phyloP scores from a whole-genome alignment of 768 basidiomycete genomes.

The Tubosaeta brunneosetosa region DNA sequence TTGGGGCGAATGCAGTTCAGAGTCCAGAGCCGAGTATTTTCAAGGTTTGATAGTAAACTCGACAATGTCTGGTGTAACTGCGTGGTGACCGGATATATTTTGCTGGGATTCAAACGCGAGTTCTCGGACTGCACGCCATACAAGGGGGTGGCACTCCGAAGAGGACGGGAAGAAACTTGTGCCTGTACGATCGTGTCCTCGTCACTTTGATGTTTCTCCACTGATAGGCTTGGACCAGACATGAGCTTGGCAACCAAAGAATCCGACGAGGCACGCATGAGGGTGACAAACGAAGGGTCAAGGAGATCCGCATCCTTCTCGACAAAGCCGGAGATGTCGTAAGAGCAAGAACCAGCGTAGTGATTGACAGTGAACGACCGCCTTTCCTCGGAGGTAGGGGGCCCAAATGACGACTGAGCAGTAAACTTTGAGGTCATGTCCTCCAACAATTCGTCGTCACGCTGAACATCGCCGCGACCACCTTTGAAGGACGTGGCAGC shows the following conservation, averaged over 20 bases:
- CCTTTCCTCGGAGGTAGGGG: constrained; percentile 28
- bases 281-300: constrained; percentile 51
- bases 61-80: constrained; percentile 54
- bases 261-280: constrained; percentile 49
- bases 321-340: constrained; percentile 46
- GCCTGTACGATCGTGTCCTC: constrained; percentile 56
- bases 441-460: constrained; percentile 47
- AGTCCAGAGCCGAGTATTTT: constrained; percentile 48
- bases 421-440: constrained; percentile 46
- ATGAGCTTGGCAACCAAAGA: constrained; percentile 56
- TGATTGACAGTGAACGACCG: constrained; percentile 57
- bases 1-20: constrained; percentile 61
- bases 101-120: constrained; percentile 43
- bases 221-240: constrained; percentile 56
- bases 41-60: constrained; percentile 42
- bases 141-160: constrained; percentile 45
- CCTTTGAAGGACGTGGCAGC: constrained; percentile 45
- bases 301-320: constrained; percentile 50
- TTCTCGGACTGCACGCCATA: constrained; percentile 29
- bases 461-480: constrained; percentile 46
- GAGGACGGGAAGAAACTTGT: constrained; percentile 55
- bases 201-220: constrained; percentile 55
- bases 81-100: constrained; percentile 55
- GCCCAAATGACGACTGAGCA: constrained; percentile 49
- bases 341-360: constrained; percentile 50